Conservation (phyloP, 495 filamentous ascomycete species). For the Sordaria brevicollis region DNA sequence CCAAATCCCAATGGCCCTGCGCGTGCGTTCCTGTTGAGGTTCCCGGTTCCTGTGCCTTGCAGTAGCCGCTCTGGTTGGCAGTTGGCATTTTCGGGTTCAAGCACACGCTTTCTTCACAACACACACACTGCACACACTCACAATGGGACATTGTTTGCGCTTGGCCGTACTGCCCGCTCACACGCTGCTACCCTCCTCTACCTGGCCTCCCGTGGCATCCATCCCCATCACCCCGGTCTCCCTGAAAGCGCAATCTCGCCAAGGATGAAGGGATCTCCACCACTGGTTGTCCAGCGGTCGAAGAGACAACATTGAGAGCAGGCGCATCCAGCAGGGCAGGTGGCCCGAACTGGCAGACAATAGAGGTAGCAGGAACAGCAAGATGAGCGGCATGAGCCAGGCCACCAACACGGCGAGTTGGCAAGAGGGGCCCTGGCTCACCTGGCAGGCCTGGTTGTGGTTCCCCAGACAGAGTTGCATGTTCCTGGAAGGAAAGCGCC, state of each 20-base stretch:
- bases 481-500: neutral
- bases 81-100: neutral
- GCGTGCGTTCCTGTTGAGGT: neutral
- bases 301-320: neutral
- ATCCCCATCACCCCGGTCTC: neutral
- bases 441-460: neutral
- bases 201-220: constrained; percentile 3
- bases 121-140: neutral
- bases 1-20: neutral
- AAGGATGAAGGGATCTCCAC: constrained; percentile 18
- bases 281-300: constrained; percentile 4
- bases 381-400: neutral
- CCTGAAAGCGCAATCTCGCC: constrained; percentile 21
- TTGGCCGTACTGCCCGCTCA: too few relatives aligned
- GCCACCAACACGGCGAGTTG: neutral
- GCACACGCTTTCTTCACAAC: neutral
- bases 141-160: neutral
- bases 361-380: too few relatives aligned
- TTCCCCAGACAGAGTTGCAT: neutral
- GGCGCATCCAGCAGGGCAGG: neutral
- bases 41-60: neutral
- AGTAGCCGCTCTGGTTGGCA: neutral
- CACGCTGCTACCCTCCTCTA: constrained; percentile 4
- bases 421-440: constrained; percentile 2
- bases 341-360: constrained; percentile 2